Percentiles rank a stretch among this genome's conserved stretches.
Evolutionary conservation across 805 yeast species (phyloP).

Genomic region (Myxozyma nipponensis): DNA sequence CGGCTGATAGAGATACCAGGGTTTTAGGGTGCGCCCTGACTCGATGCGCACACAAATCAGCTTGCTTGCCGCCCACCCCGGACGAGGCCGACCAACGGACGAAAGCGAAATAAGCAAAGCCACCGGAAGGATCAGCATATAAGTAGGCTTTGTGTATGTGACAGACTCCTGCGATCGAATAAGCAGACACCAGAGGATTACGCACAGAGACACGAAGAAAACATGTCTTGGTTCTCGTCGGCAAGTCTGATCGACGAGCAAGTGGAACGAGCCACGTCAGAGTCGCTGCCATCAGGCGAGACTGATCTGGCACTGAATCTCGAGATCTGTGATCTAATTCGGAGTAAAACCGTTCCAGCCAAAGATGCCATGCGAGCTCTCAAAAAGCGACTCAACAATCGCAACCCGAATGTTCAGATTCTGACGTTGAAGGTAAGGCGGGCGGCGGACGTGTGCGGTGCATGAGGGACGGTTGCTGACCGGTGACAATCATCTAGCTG

Average conservation of each 20-base stretch:
- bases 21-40: no score
- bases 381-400: constrained; percentile 65
- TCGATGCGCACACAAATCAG: no score
- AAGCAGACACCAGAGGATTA: background rate
- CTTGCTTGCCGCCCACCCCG: no score
- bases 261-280: constrained; percentile 76
- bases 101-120: no score
- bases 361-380: constrained; percentile 81
- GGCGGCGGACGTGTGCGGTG: background rate
- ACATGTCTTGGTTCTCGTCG: constrained; percentile 23
- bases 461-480: background rate
- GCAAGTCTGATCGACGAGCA: constrained; percentile 23
- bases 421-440: constrained; percentile 49
- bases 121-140: no score
- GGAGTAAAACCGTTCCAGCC: constrained; percentile 74
- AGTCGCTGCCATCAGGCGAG: constrained; percentile 88
- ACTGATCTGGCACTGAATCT: constrained; percentile 65
- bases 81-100: no score
- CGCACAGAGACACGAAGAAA: background rate
- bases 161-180: no score
- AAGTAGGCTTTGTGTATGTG: no score
- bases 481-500: constrained; percentile 43
- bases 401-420: constrained; percentile 76
- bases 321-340: constrained; percentile 81
- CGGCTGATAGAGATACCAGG: no score